Base-by-base conservation (phyloP, 208 protist species). In the Trypanosoma caninum region DNA sequence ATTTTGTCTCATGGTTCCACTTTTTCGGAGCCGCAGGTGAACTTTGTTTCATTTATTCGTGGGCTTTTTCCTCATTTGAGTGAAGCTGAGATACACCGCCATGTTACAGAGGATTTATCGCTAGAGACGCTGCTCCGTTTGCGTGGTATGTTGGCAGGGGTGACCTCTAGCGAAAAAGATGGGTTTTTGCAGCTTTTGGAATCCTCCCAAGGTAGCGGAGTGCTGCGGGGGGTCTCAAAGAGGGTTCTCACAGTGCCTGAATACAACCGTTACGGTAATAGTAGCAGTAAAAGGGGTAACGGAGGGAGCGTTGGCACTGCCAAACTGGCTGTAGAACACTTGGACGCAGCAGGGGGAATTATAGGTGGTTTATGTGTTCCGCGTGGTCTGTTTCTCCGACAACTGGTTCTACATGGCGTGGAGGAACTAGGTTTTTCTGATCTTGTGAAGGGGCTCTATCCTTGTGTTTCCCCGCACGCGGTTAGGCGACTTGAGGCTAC, bases 51-150 rank as follows among this genome's bases (percentile, higher is more conserved):
- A 3, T 52, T 65, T 55, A 18, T 65, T 13, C 28, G 28, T 14
- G 59, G 59, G 30, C 16, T 65, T 3, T 65, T 58, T 55, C 59
- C 59, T 22, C 59, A 65, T 48, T 40, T 65, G 5, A 41, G 25
- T 11, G 31, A 22, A 22, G 8, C 44, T 28, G 59, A 65, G 9
- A 42, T 65, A 34, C 3, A 57, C 16, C 59, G 59, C 34, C 27
- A 37, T 41, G 8, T 65, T 9, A 8, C 30, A 3, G 6, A 44
- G 13, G 59, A 65, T 8, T 27, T 53, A n/a, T 27, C 27, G 31
- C 25, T 55, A 13, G 59, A 65, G 16, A 34, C 20, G 27, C 16
- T 65, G 25, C 13, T 65, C 11, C 28, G 59, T 28, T 13, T 65
- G 18, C 59, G 59, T n/a, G 59, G 59, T 9, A 11, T 20, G 6